Evolutionary conservation across 148 eudicot species (phyloP).

Genomic region (Rhododendron simsii): DNA sequence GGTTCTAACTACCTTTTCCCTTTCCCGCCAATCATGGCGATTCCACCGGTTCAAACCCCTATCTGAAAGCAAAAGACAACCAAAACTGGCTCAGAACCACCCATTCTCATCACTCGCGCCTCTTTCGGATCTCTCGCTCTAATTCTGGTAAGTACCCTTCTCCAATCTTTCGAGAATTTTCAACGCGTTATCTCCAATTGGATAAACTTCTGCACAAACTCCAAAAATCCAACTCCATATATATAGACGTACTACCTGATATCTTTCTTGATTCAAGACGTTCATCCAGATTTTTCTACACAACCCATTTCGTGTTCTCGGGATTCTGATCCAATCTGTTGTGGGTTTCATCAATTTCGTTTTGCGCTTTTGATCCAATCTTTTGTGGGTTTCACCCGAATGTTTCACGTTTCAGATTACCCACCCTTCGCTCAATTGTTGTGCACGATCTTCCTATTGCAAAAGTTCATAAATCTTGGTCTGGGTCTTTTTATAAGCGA

Average conservation of each 20-base stretch:
- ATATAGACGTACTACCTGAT: not conserved
- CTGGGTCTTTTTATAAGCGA: not conserved
- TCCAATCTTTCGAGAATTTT: not conserved
- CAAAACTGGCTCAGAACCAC: not conserved
- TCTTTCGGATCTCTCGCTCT: not conserved
- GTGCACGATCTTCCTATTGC: not conserved
- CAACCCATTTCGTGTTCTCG: slow-evolving; percentile 1
- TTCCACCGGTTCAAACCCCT: slow-evolving; percentile 15
- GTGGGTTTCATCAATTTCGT: not conserved
- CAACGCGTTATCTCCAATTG: not conserved
- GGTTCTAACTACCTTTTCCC: slow-evolving; percentile 11
- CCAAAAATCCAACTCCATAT: not conserved
- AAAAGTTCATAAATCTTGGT: not conserved
- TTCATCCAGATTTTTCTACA: not conserved
- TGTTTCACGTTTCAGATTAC: not conserved
- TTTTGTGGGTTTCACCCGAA: not conserved
- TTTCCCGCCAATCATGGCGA: slow-evolving; percentile 11
- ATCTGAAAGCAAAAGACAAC: not conserved
- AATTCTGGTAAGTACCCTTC: not conserved
- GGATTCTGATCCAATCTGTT: not conserved
- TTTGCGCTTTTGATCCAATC: slow-evolving; percentile 1
- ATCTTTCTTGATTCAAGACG: not conserved
- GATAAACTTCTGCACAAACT: not conserved
- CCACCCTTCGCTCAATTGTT: not conserved
- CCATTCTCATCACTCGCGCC: slow-evolving; percentile 4